Base-by-base conservation (phyloP, 345 rosid genomes). In the Viola odorata region DNA sequence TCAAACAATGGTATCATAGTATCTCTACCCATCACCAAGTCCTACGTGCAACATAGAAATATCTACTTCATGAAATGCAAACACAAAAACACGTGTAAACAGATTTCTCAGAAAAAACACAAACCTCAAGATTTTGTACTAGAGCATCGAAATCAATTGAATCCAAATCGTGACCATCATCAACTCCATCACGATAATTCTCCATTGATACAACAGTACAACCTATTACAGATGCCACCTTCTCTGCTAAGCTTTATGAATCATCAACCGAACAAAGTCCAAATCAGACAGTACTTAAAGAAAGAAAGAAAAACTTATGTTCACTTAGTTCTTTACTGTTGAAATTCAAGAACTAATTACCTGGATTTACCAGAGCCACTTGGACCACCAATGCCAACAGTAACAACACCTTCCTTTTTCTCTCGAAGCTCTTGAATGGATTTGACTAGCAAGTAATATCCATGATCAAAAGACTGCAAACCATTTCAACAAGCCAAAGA, bases 341-440 rank as follows among this genome's bases (percentile, higher is more conserved):
- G 32, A 41, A 58, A 15, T 8, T 14, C 11, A 41, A 42, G 16
- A 16, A 14, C 6, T 37, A 8, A 48, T 41, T 47, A 68, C 99
- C 97, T 95, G 3, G 99, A 74, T 79, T 95, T 95, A 55, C 99
- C 99, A 0, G 97, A 95, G 69, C 99, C 99, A 68, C 96, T 85
- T 32, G 99, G 99, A 45, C 99, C 99, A 65, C 97, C 97, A 41
- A 95, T 82, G 69, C 97, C 99, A 58, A 95, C 97, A 5, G 86
- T 85, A 64, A 95, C 97, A 74, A 80, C 52, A 72, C 96, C 92
- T 56, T 82, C 86, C 67, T 95, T 95, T 75, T 84, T 88, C 89
- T 82, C 92, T 72, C 99, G 77, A 17, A 95, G 95, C 50, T 95
- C 99, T 82, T 95, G 99, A 68, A 95, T 80, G 40, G 97, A 91